phyloP scores from a whole-genome alignment of 2,329 filamentous ascomycete genomes.

The Colletotrichum sp. region DNA sequence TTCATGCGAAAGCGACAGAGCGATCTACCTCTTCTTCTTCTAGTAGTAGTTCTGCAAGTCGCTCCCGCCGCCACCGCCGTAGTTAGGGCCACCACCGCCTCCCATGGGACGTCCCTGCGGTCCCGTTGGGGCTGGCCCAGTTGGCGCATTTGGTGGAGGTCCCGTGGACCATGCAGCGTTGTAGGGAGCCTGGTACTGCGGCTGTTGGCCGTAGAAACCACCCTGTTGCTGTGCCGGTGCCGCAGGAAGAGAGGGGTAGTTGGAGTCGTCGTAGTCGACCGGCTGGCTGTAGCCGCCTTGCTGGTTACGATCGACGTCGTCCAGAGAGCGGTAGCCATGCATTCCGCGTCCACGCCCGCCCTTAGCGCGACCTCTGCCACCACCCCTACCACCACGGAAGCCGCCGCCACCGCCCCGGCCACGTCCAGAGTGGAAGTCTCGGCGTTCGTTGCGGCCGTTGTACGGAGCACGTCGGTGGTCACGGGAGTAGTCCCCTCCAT shows the following conservation, averaged over 20 bases:
- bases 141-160: constrained; percentile 9
- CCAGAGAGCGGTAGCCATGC: constrained; percentile 68
- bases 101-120: constrained; percentile 25
- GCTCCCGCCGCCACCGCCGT: constrained; percentile 24
- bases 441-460: constrained; percentile 43
- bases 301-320: constrained; percentile 63
- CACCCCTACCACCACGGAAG: constrained; percentile 42
- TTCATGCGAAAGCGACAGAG: neutral
- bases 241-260: constrained; percentile 29
- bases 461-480: constrained; percentile 28
- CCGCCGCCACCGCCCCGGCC: constrained; percentile 39
- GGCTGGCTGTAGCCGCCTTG: constrained; percentile 45
- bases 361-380: constrained; percentile 44
- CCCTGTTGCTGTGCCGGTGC: constrained; percentile 17
- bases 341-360: constrained; percentile 53
- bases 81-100: constrained; percentile 22
- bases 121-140: constrained; percentile 8
- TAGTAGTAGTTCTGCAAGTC: constrained; percentile 49
- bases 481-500: constrained; percentile 34
- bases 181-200: constrained; percentile 20
- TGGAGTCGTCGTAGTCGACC: constrained; percentile 54
- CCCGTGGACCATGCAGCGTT: neutral
- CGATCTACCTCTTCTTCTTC: neutral
- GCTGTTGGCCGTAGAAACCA: constrained; percentile 21
- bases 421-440: constrained; percentile 47